Percentiles rank a stretch among this genome's conserved stretches.
phyloP scores from a whole-genome alignment of 768 basidiomycete species.

The Piloderma croceum region DNA sequence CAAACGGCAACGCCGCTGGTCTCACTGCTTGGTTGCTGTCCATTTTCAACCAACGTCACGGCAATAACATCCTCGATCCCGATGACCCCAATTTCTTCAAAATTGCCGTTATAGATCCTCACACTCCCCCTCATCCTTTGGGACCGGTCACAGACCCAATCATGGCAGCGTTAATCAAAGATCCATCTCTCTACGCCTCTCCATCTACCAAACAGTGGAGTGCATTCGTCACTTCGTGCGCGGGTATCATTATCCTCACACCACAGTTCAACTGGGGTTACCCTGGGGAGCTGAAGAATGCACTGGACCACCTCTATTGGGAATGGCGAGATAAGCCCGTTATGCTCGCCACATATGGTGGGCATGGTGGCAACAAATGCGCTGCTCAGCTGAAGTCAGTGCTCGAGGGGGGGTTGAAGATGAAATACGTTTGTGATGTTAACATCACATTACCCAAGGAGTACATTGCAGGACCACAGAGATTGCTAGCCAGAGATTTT shows the following conservation, averaged over 20 bases:
- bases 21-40: no score
- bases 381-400: slow-evolving; percentile 23
- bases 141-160: slow-evolving; percentile 22
- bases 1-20: no score
- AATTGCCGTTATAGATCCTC: slow-evolving; percentile 20
- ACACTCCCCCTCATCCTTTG: slow-evolving; percentile 20
- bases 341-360: slow-evolving; percentile 29
- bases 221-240: slow-evolving; percentile 20
- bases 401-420: no score
- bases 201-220: slow-evolving; percentile 27
- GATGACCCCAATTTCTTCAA: no score
- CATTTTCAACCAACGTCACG: no score
- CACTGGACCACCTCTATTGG: slow-evolving; percentile 34
- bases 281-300: slow-evolving; percentile 35
- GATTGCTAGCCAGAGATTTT: no score
- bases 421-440: no score
- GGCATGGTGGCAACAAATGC: slow-evolving; percentile 26
- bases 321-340: slow-evolving; percentile 34
- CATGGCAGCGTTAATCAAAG: slow-evolving; percentile 21
- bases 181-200: slow-evolving; percentile 23
- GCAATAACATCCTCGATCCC: no score
- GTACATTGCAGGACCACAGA: no score
- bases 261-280: slow-evolving; percentile 38
- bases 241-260: slow-evolving; percentile 30
- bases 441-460: no score